phyloP scores from a whole-genome alignment of 768 basidiomycete genomes.

The Clavulina sp. region DNA sequence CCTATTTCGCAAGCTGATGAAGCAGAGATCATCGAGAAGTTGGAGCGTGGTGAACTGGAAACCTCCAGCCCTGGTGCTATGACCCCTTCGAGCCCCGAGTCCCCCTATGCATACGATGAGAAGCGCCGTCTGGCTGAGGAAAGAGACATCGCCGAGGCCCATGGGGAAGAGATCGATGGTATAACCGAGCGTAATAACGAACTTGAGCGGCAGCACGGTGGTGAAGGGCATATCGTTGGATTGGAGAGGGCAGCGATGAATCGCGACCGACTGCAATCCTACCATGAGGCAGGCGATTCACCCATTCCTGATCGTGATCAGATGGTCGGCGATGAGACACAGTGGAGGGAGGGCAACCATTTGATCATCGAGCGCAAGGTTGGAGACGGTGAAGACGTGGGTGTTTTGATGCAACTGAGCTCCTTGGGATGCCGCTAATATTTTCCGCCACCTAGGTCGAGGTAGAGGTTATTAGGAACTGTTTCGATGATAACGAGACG shows the following conservation, averaged over 20 bases:
- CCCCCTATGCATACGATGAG: conserved; percentile 10
- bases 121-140: conserved; percentile 14
- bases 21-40: conserved; percentile 13
- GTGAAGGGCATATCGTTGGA: no score
- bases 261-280: neutral
- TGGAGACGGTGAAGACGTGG: conserved; percentile 51
- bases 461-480: neutral
- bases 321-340: conserved; percentile 16
- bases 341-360: conserved; percentile 60
- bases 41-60: conserved; percentile 12
- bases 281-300: neutral
- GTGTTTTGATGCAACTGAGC: conserved; percentile 11
- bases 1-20: no score
- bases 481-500: no score
- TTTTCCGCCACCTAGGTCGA: neutral
- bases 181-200: conserved; percentile 27
- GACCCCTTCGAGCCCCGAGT: conserved; percentile 4
- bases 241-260: no score
- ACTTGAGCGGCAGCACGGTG: conserved; percentile 11
- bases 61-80: conserved; percentile 11
- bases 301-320: conserved; percentile 12
- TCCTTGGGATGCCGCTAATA: neutral
- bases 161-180: neutral
- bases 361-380: conserved; percentile 42
- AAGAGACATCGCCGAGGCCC: no score